phyloP scores from a whole-genome alignment of 192 early-diverging fungal genomes.

The Powellomyces hirtus region DNA sequence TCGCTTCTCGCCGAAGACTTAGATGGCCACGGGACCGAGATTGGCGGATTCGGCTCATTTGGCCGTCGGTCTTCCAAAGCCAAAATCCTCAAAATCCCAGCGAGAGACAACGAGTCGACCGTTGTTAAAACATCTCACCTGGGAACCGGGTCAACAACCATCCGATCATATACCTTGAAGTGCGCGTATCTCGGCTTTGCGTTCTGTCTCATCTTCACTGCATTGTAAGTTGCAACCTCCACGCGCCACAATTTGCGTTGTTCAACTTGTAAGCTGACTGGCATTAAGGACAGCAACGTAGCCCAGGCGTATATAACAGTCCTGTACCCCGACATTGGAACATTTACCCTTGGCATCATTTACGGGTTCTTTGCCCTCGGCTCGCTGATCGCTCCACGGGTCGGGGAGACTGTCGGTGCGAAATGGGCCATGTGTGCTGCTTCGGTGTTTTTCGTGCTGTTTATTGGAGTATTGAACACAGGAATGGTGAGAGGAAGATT shows the following conservation, averaged over 20 bases:
- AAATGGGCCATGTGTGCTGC: constrained; percentile 29
- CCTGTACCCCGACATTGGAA: constrained; percentile 18
- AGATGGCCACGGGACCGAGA: too few species aligned
- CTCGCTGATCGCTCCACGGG: constrained; percentile 4
- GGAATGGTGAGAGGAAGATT: not conserved
- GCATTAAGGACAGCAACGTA: constrained; percentile 16
- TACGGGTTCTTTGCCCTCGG: constrained; percentile 32
- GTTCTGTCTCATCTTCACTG: constrained; percentile 28
- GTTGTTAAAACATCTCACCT: too few species aligned
- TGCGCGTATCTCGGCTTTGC: constrained; percentile 13
- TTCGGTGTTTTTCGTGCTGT: constrained; percentile 14
- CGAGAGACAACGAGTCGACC: too few species aligned
- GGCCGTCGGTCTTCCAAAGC: too few species aligned
- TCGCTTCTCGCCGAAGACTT: too few species aligned
- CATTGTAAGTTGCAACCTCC: constrained; percentile 13
- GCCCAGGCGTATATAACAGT: constrained; percentile 25
- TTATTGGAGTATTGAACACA: constrained; percentile 13
- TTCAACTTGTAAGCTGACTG: not conserved
- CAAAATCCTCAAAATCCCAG: too few species aligned
- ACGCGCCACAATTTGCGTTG: not conserved
- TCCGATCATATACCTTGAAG: constrained; percentile 11
- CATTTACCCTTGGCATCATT: constrained; percentile 11
- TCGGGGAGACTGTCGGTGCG: constrained; percentile 13
- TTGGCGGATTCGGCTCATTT: too few species aligned
- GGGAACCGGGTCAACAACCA: too few species aligned